Evolutionary conservation across 2,329 filamentous ascomycete species (phyloP).

Genomic region (Ceratocystiopsis brevicomis): DNA sequence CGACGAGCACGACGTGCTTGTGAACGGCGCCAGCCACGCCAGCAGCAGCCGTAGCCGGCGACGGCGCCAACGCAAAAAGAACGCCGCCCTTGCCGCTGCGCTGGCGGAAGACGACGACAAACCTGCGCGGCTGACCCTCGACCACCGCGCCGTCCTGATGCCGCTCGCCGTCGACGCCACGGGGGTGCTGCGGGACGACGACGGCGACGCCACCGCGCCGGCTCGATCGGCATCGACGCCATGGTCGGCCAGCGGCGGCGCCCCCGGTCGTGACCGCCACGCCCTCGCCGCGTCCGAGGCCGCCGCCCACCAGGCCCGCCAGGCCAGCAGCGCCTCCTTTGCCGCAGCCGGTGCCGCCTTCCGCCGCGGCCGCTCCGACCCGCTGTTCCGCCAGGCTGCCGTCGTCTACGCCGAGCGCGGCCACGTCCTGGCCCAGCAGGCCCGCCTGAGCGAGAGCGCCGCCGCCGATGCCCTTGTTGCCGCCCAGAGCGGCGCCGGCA

Average conservation of each 20-base stretch:
- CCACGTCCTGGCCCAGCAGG: conserved; percentile 40
- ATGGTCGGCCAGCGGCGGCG: background rate
- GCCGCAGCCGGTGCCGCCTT: conserved; percentile 22
- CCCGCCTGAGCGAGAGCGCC: conserved; percentile 38
- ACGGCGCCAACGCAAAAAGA: background rate
- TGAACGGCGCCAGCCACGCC: no score
- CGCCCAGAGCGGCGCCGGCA: conserved; percentile 35
- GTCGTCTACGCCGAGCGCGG: conserved; percentile 56
- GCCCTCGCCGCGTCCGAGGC: no score
- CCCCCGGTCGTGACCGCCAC: no score
- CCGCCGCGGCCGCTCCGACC: conserved; percentile 43
- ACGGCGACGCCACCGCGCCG: background rate
- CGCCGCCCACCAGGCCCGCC: background rate
- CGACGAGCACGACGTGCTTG: no score
- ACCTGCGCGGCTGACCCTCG: conserved; percentile 15
- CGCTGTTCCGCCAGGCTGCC: conserved; percentile 55
- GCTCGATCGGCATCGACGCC: no score
- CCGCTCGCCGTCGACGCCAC: conserved; percentile 18
- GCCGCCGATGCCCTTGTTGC: conserved; percentile 55
- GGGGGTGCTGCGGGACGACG: conserved; percentile 5
- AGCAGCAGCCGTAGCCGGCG: background rate
- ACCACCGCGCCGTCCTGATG: conserved; percentile 21
- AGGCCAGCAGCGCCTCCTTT: conserved; percentile 11
- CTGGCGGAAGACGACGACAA: background rate
- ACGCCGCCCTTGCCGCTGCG: no score